Evolutionary conservation across 768 basidiomycete genomes (phyloP).

Genomic region (Paxillus rubicundulus): DNA sequence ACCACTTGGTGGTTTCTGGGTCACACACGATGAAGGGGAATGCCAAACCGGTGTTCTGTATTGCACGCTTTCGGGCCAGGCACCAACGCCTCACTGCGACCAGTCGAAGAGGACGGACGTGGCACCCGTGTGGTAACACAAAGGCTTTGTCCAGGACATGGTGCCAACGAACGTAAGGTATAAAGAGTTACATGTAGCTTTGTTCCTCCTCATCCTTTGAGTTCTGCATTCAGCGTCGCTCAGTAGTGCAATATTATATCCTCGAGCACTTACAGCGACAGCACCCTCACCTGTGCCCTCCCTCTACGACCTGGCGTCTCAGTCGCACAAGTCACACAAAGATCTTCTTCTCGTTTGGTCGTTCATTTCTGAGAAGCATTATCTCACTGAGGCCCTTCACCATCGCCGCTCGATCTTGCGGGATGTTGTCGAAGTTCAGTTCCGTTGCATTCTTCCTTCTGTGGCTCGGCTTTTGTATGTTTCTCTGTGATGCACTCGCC

Average conservation of each 20-base stretch:
- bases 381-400: not conserved
- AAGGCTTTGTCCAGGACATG: not conserved
- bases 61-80: not conserved
- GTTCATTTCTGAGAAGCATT: not conserved
- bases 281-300: not conserved
- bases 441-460: not conserved
- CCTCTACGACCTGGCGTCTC: not conserved
- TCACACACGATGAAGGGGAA: slow-evolving; percentile 2
- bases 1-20: not conserved
- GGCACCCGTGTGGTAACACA: not conserved
- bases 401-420: not conserved
- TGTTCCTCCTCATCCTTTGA: not conserved
- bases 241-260: not conserved
- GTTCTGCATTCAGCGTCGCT: not conserved
- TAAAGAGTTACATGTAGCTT: not conserved
- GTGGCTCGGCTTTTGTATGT: slow-evolving; percentile 8
- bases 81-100: not conserved
- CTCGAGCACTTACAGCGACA: not conserved
- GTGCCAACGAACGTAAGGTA: not conserved
- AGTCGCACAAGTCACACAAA: not conserved
- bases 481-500: not conserved
- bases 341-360: not conserved
- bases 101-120: not conserved
- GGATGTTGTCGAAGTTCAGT: slow-evolving; percentile 6
- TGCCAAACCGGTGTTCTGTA: slow-evolving; percentile 2